These are phyloP conservation scores for Acacia melanoxylon DNA, from an alignment of 306 rosid species.

Conservation along the genomic window DNA sequence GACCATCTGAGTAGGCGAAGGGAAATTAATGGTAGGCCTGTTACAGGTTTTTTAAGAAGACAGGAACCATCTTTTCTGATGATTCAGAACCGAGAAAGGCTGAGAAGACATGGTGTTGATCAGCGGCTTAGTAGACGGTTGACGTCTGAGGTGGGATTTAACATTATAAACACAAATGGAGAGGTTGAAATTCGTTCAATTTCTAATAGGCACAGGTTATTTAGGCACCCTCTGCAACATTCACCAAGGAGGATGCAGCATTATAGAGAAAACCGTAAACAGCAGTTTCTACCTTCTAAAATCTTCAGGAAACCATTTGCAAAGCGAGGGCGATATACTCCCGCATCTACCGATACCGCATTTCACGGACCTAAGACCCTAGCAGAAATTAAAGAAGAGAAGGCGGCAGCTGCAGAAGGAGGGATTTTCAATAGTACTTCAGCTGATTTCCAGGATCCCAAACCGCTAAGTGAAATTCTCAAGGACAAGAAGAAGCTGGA, in stretches of 20 bases:
- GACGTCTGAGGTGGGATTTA: conserved; percentile 51
- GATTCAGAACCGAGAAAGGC: conserved; percentile 36
- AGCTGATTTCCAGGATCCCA: conserved; percentile 61
- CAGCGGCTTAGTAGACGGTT: conserved; percentile 43
- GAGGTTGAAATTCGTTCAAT: conserved; percentile 40
- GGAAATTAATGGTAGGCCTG: conserved; percentile 35
- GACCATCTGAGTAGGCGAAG: conserved; percentile 63
- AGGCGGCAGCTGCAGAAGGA: conserved; percentile 40
- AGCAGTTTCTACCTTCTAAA: conserved; percentile 37
- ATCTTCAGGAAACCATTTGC: conserved; percentile 43
- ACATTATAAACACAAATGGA: conserved; percentile 29
- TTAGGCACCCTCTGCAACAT: conserved; percentile 48
- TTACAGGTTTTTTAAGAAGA: conserved; percentile 47
- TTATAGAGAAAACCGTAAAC: conserved; percentile 43
- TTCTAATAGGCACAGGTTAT: conserved; percentile 36
- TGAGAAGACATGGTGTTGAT: conserved; percentile 33
- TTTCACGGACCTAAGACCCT: conserved; percentile 79
- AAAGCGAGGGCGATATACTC: conserved; percentile 39
- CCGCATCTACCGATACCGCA: conserved; percentile 12
- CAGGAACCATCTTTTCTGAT: conserved; percentile 37
- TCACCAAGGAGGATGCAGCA: conserved; percentile 44
- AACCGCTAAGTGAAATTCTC: conserved; percentile 64
- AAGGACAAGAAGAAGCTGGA: conserved; percentile 50
- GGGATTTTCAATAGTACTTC: conserved; percentile 28
- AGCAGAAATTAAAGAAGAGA: conserved; percentile 71